phyloP scores from a whole-genome alignment of 805 yeast species.

The Myxozyma nipponensis region DNA sequence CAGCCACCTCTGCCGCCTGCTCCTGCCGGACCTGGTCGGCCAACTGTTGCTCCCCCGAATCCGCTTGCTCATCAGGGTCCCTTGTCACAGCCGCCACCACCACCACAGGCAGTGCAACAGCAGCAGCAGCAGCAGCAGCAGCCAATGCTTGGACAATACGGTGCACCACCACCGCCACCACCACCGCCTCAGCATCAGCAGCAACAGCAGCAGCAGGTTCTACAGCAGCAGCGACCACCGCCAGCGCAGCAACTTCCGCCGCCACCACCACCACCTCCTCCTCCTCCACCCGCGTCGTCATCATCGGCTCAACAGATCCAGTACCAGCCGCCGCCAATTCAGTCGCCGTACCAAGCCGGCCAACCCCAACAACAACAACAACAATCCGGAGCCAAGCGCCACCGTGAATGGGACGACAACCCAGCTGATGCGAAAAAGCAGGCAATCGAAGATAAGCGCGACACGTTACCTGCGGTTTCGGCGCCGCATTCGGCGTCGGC shows the following conservation, averaged over 20 bases:
- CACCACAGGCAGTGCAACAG: constrained; percentile 27
- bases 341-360: background rate
- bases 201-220: constrained; percentile 29
- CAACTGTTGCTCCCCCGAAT: constrained; percentile 22
- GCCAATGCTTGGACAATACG: constrained; percentile 27
- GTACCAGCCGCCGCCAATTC: constrained; percentile 1
- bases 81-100: constrained; percentile 32
- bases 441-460: constrained; percentile 19
- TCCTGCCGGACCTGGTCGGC: constrained; percentile 19
- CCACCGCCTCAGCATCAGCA: constrained; percentile 22
- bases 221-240: constrained; percentile 36
- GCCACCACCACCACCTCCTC: constrained; percentile 9
- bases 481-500: background rate
- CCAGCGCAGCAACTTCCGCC: constrained; percentile 35
- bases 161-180: constrained; percentile 27
- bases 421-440: constrained; percentile 20
- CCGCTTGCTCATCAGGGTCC: constrained; percentile 27
- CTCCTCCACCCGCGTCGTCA: constrained; percentile 3
- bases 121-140: constrained; percentile 20
- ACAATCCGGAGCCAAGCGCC: constrained; percentile 11
- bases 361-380: background rate
- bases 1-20: constrained; percentile 19
- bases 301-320: constrained; percentile 6
- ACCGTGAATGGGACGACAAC: constrained; percentile 25
- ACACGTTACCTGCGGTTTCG: background rate